Conservation (phyloP, 2,329 filamentous ascomycete species). For the Colletotrichum sp. region DNA sequence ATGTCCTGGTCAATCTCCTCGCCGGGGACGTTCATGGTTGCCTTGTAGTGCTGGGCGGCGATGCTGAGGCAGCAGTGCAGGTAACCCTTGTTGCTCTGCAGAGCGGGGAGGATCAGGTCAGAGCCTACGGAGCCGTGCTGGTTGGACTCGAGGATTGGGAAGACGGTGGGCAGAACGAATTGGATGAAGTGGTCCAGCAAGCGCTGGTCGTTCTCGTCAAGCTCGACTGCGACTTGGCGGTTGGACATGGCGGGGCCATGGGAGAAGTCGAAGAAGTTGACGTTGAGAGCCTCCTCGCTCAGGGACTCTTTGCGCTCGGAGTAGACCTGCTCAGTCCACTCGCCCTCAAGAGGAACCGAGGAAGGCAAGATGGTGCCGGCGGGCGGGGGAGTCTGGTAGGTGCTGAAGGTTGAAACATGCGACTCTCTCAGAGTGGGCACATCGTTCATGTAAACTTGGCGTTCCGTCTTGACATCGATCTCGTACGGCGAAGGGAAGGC, state of each 20-base stretch:
- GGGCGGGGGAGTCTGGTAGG: conserved; percentile 81
- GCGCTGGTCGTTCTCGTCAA: conserved; percentile 86
- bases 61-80: conserved; percentile 95
- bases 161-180: conserved; percentile 85
- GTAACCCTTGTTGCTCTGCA: conserved; percentile 92
- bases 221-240: conserved; percentile 76
- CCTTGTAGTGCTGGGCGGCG: conserved; percentile 90
- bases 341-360: conserved; percentile 63
- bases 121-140: conserved; percentile 83
- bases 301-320: conserved; percentile 73
- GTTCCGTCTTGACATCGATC: conserved; percentile 94
- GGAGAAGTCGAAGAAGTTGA: conserved; percentile 84
- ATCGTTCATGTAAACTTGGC: conserved; percentile 92
- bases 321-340: conserved; percentile 75
- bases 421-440: conserved; percentile 86
- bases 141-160: conserved; percentile 90
- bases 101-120: conserved; percentile 83
- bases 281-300: conserved; percentile 68
- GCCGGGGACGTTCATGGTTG: conserved; percentile 67
- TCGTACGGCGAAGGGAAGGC: conserved; percentile 79
- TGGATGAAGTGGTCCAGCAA: conserved; percentile 91
- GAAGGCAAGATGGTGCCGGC: conserved; percentile 70
- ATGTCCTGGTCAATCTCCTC: conserved; percentile 89
- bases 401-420: conserved; percentile 90
- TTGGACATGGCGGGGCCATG: conserved; percentile 68